Evolutionary conservation across 768 basidiomycete species (phyloP), one percentile per base, ranked within the genome.

Genomic region (Phanerodontia chrysosporium): DNA sequence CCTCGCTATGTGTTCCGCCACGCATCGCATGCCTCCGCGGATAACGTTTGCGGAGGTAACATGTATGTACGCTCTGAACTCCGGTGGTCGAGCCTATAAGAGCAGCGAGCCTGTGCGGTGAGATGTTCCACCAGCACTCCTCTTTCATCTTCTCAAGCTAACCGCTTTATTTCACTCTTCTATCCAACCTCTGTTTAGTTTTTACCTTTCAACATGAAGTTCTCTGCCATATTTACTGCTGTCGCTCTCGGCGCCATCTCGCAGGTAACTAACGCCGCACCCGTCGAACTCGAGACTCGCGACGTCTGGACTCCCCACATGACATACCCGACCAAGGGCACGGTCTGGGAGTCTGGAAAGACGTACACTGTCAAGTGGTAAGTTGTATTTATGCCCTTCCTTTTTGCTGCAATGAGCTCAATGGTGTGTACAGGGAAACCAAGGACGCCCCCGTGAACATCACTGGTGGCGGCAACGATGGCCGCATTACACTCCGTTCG

Each of bases 261-360:
- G 21, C 56, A 45, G 29, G 32, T 60, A 18, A 46, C 28, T 32
- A 65, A 69, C 45, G 59, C 74, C 18, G 39, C 39, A 4, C 39
- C 39, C 16, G 39, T 18, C 39, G 39, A 8, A 42, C 22, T 29
- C 36, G 13, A 29, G 22, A 18, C 30, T 53, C 72, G 80, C 58
- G 78, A 80, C 57, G 77, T 81, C 36, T 75, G 74, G 30, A 65
- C 62, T 44, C 80, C 81, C 1, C 78, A 74, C 4, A 72, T 81
- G 63, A 73, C 73, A 32, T 74, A 69, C 57, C 80, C 80, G n/a
- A 69, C 62, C 3, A 66, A 69, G 0, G 57, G 56, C 7, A 72
- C 76, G 5, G 68, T 77, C 35, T 81, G 80, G 81, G 62, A 67
- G 24, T 71, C 76, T 13, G 78, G 78, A 3, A 56, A 75, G 45